Evolutionary conservation across 1,284 basidiomycete genomes (phyloP), one percentile per base, ranked within the genome.

Genomic region (Apiotrichum siamense): DNA sequence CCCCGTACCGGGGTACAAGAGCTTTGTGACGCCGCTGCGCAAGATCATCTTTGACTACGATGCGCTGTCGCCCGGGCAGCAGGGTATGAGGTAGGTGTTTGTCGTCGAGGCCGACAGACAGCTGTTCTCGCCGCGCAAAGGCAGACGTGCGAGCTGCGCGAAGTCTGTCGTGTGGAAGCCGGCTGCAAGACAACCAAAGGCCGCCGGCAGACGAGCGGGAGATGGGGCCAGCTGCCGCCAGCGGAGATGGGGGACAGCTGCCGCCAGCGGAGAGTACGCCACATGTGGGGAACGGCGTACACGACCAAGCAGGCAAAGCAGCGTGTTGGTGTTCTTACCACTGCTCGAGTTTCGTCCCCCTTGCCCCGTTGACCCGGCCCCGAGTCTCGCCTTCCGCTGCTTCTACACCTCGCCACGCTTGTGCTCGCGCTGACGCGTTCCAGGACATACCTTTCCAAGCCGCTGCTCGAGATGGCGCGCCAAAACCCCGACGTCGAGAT

Each of bases 401-500:
- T 35, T 13, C 33, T 35, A 12, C 11, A 18, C n/a, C 7, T 18
- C 10, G 11, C 10, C 11, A 6, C 10, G 9, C 11, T 35, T 18
- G 9, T 35, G 9, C 15, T 7, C 29, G 15, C 15, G 29, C 9
- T 15, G 7, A 31, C 7, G 9, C 15, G 21, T n/a, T n/a, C 15
- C 51, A 57, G 56, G 31, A n/a, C 42, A 31, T 57, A 57, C 52
- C 49, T 57, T 32, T 46, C 44, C 46, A 41, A 54, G 43, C 52
- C 52, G 7, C 44, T 57, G 18, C 18, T 51, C 31, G 40, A 51
- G 35, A 47, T 74, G 42, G 76, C 76, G 3, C 48, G 57, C 42
- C 54, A 57, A 42, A 74, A 76, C 59, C 76, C 75, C 1, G 67
- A 71, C 43, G 70, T 76, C 24, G 76, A 77, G 52, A 57, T 77